Evolutionary conservation across 2,329 filamentous ascomycete species (phyloP).

Genomic region (Fusarium sp.): DNA sequence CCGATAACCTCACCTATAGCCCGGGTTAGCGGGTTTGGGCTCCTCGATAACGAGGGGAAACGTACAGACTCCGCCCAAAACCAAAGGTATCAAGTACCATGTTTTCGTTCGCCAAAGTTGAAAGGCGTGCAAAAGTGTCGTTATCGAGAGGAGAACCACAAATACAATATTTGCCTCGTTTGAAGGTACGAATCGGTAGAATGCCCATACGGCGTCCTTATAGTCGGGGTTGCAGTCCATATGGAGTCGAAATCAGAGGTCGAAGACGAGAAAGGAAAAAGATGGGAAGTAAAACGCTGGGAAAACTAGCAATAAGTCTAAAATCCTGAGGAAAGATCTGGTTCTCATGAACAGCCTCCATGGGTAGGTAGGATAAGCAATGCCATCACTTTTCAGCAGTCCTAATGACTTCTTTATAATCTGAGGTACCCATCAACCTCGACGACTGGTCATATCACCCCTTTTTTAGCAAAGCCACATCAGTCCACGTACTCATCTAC

Average conservation of each 20-base stretch:
- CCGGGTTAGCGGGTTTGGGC: conserved; percentile 1
- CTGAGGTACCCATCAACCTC: neutral
- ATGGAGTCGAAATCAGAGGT: neutral
- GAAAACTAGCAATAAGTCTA: neutral
- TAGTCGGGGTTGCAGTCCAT: conserved; percentile 45
- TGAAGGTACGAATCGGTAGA: conserved; percentile 46
- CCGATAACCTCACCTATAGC: conserved; percentile 46
- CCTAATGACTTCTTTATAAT: conserved; percentile 1
- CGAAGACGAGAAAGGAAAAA: neutral
- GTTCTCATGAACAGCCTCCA: neutral
- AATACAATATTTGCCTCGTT: conserved; percentile 42
- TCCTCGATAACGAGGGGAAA: neutral
- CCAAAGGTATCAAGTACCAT: conserved; percentile 47
- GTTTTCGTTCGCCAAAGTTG: conserved; percentile 46
- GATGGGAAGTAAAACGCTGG: neutral
- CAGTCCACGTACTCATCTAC: neutral
- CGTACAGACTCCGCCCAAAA: conserved; percentile 44
- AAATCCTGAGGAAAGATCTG: neutral
- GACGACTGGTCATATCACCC: neutral
- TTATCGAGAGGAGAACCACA: conserved; percentile 42
- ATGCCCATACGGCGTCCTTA: conserved; percentile 42
- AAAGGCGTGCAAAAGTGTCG: conserved; percentile 41
- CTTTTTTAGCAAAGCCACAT: neutral
- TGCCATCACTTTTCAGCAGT: neutral
- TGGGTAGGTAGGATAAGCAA: neutral